Evolutionary conservation across 306 rosid genomes (phyloP), one percentile per base, ranked within the genome.

Genomic region (Rubus idaeus): DNA sequence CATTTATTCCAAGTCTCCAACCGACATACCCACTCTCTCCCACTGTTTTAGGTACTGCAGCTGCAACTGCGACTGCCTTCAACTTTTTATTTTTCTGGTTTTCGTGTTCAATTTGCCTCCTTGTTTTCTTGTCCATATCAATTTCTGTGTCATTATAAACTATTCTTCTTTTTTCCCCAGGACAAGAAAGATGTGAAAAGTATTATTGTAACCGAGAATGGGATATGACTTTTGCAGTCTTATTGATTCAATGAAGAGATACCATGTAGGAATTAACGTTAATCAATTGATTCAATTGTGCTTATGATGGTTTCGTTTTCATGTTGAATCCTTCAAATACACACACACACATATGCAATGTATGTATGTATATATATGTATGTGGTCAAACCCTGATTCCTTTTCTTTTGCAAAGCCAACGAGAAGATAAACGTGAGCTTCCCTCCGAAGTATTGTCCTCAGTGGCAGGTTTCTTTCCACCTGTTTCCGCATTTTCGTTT

Each of bases 391-490:
- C 65, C 49, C 83, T 79, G 80, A 75, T 85, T 78, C 68, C 12
- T 67, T 83, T 75, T 35, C 78, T 82, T 78, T 52, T 70, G 26
- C 79, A 53, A 85, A 94, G 95, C 84, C 90, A 85, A 74, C 87
- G 71, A 79, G 95, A 89, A 68, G 91, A 78, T 76, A 93, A 84
- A 60, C 84, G 79, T 3, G 91, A 84, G 79, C 79, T 78, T 82
- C 70, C 80, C 39, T 78, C 85, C 0, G 85, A 86, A 13, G 87
- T 84, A 71, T 75, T 77, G 70, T 83, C 94, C 71, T 77, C 94
- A 3, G 89, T 94, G 8, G 75, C 97, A 89, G 98, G 98, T 94
- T 86, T 81, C 84, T 75, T 83, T 60, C 74, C 82, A 39, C 51
- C 75, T 49, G 10, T 76, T 71, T 60, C 61, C 6, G 10, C 49